Conservation (phyloP, 75 land plant species). For the Pinus tabuliformis region DNA sequence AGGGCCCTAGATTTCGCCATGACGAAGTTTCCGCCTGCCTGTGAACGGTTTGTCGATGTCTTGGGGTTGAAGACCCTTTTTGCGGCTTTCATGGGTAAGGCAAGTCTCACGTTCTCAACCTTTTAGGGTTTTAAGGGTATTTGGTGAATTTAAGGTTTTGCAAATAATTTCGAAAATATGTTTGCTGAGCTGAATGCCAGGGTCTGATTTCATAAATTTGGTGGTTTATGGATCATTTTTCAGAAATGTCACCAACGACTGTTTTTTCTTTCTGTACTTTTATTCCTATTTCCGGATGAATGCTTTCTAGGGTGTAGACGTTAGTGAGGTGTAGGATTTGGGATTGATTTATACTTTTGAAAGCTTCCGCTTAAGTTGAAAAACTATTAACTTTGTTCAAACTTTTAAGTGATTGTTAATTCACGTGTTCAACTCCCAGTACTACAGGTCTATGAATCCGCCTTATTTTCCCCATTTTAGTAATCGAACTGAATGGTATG, state of each 20-base stretch:
- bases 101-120: constrained; percentile 28
- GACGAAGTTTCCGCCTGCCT: constrained; percentile 91
- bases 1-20: constrained; percentile 93
- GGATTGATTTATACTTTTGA: too few species aligned
- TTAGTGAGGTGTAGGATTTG: too few species aligned
- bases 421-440: not conserved
- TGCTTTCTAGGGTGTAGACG: too few species aligned
- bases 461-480: not conserved
- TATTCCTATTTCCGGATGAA: too few species aligned
- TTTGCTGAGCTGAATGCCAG: too few species aligned
- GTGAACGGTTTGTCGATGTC: constrained; percentile 98
- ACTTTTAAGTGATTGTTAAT: not conserved
- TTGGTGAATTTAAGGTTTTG: not conserved
- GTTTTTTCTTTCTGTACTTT: not conserved
- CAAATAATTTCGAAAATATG: not conserved
- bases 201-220: too few species aligned
- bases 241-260: not conserved
- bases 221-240: not conserved
- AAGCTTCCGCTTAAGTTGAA: too few species aligned
- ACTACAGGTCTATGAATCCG: not conserved
- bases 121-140: not conserved
- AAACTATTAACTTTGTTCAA: not conserved
- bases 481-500: too few species aligned
- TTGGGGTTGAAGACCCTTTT: constrained; percentile 93
- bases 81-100: constrained; percentile 99